Base-by-base conservation (phyloP, 225 moss, liverwort and hornwort species). In the Bryum argenteum region DNA sequence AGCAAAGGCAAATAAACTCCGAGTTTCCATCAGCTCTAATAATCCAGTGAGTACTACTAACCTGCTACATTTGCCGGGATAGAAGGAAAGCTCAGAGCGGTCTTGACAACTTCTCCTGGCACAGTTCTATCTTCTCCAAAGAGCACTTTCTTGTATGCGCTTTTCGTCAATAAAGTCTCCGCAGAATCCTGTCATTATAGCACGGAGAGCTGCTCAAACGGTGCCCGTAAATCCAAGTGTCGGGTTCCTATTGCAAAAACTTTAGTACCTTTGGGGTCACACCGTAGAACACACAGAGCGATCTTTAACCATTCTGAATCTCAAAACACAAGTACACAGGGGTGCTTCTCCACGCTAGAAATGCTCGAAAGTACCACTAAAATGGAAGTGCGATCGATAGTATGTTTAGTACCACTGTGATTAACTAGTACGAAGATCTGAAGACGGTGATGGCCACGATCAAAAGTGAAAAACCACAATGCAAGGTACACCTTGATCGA, bases 81-180 rank as follows among this genome's bases (percentile, higher is more conserved):
- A 15, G 67, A 63, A 22, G 81, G 77, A 2, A 82, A 81, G 43
- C 73, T 79, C 22, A 47, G 52, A 9, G 66, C 73, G 23, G 67
- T 54, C 56, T 78, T 76, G 2, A 61, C 47, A n/a, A 22, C 68
- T 37, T 20, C 65, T 8, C 71, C 74, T 22, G 44, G 8, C 19
- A 68, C 56, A 58, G 75, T 58, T 22, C 63, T 70, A 5, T 75
- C 81, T 56, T 89, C 83, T 20, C 91, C 92, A 19, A 88, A 91
- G 2, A 95, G 76, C 8, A 93, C 91, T 58, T 66, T 88, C 22
- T 77, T 84, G 50, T 91, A 95, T 5, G 95, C 91, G 39, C 45
- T 74, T 74, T 74, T 95, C 20, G 86, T 52, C 66, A 95, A 78
- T 40, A 95, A 80, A 43, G 82, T 75, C 70, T 93, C 95, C 5